These are phyloP conservation scores for Penicillium sp. DNA, from an alignment of 2,329 filamentous ascomycete genomes.

Conservation along the genomic window DNA sequence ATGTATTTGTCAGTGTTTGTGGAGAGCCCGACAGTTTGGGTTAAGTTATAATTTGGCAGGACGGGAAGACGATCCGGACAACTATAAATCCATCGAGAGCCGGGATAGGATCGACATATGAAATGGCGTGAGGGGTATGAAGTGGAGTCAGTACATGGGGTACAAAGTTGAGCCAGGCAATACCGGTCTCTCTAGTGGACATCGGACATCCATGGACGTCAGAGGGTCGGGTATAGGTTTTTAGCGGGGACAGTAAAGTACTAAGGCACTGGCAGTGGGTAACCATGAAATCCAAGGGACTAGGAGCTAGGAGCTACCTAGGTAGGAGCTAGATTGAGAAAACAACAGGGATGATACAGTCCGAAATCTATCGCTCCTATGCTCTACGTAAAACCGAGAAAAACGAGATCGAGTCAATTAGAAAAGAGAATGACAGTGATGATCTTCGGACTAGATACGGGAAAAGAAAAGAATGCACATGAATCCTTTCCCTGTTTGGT, in stretches of 20 bases:
- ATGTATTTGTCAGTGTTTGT: background rate
- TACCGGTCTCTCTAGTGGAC: constrained; percentile 5
- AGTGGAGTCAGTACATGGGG: constrained; percentile 19
- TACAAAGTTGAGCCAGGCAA: constrained; percentile 20
- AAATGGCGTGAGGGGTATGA: constrained; percentile 9
- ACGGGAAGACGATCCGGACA: constrained; percentile 27
- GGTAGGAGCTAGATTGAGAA: background rate
- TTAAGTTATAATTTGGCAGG: constrained; percentile 36
- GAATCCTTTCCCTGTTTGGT: constrained; percentile 7
- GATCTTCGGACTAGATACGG: too few species aligned
- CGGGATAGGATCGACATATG: constrained; percentile 16
- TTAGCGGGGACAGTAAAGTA: constrained; percentile 4
- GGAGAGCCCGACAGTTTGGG: constrained; percentile 34
- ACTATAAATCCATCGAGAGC: constrained; percentile 23
- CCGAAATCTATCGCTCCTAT: background rate
- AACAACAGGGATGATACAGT: background rate
- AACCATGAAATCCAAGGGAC: background rate
- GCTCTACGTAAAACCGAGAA: background rate
- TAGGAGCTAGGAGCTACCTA: too few species aligned
- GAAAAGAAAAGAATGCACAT: too few species aligned
- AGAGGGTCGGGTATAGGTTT: constrained; percentile 5
- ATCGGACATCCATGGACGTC: constrained; percentile 8
- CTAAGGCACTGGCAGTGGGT: background rate
- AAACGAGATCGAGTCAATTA: background rate
- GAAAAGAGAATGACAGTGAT: background rate